phyloP scores from a whole-genome alignment of 805 yeast species.

The Starmerella vitae region DNA sequence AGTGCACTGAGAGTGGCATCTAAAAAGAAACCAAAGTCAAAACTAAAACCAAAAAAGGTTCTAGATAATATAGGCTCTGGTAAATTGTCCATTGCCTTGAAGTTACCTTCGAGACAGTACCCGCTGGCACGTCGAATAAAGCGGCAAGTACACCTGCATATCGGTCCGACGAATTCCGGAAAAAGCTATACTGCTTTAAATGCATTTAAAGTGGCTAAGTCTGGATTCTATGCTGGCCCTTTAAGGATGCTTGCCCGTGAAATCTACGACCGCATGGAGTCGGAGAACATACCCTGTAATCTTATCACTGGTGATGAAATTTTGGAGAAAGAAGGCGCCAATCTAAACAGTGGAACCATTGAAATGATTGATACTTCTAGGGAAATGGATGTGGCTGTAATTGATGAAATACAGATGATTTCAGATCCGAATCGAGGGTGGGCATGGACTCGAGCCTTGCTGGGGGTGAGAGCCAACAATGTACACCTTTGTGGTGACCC shows the following conservation, averaged over 20 bases:
- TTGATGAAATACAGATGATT: conserved; percentile 96
- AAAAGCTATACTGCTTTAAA: conserved; percentile 77
- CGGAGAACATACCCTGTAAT: conserved; percentile 58
- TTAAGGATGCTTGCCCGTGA: conserved; percentile 81
- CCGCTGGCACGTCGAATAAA: conserved; percentile 72
- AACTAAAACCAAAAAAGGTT: background rate
- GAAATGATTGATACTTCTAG: conserved; percentile 73
- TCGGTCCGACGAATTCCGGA: conserved; percentile 96
- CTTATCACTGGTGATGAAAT: conserved; percentile 94
- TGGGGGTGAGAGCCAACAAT: conserved; percentile 77
- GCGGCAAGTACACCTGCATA: conserved; percentile 76
- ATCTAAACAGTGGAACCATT: conserved; percentile 72
- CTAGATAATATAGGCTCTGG: background rate
- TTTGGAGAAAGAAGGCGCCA: conserved; percentile 59
- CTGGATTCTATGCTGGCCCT: conserved; percentile 93
- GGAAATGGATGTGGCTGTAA: conserved; percentile 70
- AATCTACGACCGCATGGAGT: conserved; percentile 66
- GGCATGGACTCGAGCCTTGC: conserved; percentile 85
- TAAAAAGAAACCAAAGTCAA: background rate
- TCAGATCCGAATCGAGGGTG: conserved; percentile 67
- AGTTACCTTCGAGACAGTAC: conserved; percentile 63
- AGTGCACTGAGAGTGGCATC: background rate
- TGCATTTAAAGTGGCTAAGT: conserved; percentile 45
- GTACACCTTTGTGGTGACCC: conserved; percentile 91
- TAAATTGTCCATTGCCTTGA: conserved; percentile 28